Evolutionary conservation across 805 yeast species (phyloP), one percentile per base, ranked within the genome.

Genomic region (Lipomyces spencermartinsiae): DNA sequence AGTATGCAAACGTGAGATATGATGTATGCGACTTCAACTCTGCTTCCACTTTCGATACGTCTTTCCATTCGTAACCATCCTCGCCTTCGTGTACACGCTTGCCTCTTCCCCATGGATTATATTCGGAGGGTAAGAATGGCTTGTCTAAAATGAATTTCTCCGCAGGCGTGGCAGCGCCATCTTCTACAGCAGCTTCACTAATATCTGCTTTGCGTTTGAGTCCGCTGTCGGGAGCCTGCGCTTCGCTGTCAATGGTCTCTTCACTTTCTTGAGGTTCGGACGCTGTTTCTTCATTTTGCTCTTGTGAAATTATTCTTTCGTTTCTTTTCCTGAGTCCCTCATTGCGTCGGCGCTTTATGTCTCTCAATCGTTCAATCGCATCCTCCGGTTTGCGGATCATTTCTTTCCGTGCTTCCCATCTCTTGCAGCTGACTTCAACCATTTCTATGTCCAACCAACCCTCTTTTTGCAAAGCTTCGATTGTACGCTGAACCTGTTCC

Each of bases 1-100:
- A 73, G 46, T 82, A 83, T 31, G 99, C 99, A 84, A 95, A 95
- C 1, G 97, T 92, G 75, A 95, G 80, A 76, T 92, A 95, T 0
- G 97, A 92, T 0, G 99, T 95, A 74, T 95, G 99, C 6, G 93
- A 89, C 80, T 94, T 94, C 74, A 94, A 83, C 76, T 95, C 98
- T 2, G 88, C 74, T 77, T 94, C 99, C 8, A 88, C 82, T 77
- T 87, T 89, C 19, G 97, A 87, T n/a, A 93, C 95, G 73, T 91
- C 84, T 65, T 83, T 81, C 99, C 99, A 95, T 35, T 86, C 80
- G 77, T 82, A 95, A 2, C 83, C 84, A 4, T 82, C 85, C 75
- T 94, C 98, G 64, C 99, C 99, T 80, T 94, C 98, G 73, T 83
- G 85, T 53, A 95, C 85, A 72, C 97, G 85, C 70, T 84, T 80